Evolutionary conservation across 495 filamentous ascomycete species (phyloP).

Genomic region (Lasiosphaeria ovina): DNA sequence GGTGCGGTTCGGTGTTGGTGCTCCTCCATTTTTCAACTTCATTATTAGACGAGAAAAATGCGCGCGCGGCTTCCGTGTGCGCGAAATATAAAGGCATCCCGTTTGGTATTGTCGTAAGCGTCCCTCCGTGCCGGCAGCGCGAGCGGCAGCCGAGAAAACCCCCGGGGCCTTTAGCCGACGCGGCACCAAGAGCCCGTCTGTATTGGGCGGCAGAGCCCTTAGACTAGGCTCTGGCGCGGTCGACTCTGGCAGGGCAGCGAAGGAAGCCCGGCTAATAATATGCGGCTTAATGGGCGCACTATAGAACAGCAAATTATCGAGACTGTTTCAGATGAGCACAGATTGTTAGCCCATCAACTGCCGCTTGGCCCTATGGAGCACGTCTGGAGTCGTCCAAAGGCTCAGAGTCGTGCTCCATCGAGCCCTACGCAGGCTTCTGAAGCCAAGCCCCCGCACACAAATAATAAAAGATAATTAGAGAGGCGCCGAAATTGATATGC

Average conservation of each 20-base stretch:
- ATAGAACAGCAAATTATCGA: conserved; percentile 14
- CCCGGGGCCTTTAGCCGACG: conserved; percentile 1
- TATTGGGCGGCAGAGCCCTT: neutral
- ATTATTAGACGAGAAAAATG: neutral
- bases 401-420: neutral
- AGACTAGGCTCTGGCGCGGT: conserved; percentile 8
- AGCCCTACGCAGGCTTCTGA: conserved; percentile 5
- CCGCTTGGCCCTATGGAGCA: conserved; percentile 23
- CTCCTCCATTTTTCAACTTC: neutral
- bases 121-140: conserved; percentile 13
- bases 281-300: conserved; percentile 26
- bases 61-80: neutral
- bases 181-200: neutral
- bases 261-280: conserved; percentile 20
- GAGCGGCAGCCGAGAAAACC: conserved; percentile 13
- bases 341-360: conserved; percentile 31
- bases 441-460: conserved; percentile 9
- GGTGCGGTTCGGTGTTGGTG: neutral
- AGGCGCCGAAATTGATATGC: neutral
- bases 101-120: conserved; percentile 1
- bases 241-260: neutral
- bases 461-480: conserved; percentile 10
- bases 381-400: neutral
- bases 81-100: neutral
- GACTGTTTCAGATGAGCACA: conserved; percentile 15